These are phyloP conservation scores for Ajuga reptans DNA, from an alignment of 305 asterid genomes.

Conservation along the genomic window DNA sequence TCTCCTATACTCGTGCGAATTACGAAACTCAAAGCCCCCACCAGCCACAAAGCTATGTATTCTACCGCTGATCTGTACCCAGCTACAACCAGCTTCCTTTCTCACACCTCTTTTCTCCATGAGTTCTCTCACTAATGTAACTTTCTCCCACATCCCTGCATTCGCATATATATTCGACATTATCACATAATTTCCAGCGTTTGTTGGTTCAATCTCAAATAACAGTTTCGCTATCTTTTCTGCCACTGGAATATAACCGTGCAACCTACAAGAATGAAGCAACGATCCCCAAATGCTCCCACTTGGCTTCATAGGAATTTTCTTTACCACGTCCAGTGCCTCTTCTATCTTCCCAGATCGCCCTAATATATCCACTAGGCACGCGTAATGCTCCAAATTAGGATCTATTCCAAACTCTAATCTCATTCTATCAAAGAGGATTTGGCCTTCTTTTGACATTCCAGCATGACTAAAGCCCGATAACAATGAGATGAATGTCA, in stretches of 20 bases:
- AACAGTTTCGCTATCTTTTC: conserved; percentile 32
- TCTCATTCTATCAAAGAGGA: conserved; percentile 37
- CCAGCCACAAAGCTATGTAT: conserved; percentile 38
- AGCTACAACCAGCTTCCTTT: conserved; percentile 43
- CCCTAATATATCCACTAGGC: conserved; percentile 43
- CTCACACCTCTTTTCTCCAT: conserved; percentile 39
- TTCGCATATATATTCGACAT: conserved; percentile 42
- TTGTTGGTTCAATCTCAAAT: conserved; percentile 38
- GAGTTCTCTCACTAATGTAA: conserved; percentile 30
- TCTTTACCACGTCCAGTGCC: conserved; percentile 35
- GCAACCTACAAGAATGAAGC: conserved; percentile 42
- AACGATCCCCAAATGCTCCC: conserved; percentile 53
- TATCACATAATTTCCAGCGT: conserved; percentile 39
- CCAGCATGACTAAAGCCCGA: conserved; percentile 49
- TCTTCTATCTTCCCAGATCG: conserved; percentile 39
- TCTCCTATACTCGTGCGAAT: conserved; percentile 34
- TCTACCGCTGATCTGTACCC: conserved; percentile 34
- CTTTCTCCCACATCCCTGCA: conserved; percentile 48
- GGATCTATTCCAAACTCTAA: conserved; percentile 30
- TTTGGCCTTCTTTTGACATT: conserved; percentile 31
- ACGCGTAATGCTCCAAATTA: conserved; percentile 40
- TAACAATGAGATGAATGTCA: conserved; percentile 37
- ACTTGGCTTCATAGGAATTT: conserved; percentile 38
- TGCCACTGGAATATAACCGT: conserved; percentile 36
- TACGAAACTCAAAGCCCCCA: conserved; percentile 36